Conservation (phyloP, 495 filamentous ascomycete genomes). For the Penicillium odoratum region DNA sequence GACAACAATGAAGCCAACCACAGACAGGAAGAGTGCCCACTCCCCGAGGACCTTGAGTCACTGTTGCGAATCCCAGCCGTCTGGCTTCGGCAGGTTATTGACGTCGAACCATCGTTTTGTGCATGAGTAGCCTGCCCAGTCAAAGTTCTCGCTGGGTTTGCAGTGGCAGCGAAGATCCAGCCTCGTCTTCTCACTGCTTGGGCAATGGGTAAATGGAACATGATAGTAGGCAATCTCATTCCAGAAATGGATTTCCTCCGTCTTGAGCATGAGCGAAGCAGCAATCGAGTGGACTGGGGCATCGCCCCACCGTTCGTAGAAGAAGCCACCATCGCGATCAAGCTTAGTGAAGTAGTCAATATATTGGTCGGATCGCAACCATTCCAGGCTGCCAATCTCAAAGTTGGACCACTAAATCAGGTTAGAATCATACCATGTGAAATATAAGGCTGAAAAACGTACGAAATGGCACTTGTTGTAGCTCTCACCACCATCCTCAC, state of each 20-base stretch:
- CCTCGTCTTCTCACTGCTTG: conserved; percentile 77
- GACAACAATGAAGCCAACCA: conserved; percentile 18
- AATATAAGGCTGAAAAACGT: conserved; percentile 34
- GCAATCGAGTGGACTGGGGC: conserved; percentile 95
- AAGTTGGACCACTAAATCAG: conserved; percentile 81
- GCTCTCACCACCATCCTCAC: conserved; percentile 81
- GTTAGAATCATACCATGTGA: conserved; percentile 3
- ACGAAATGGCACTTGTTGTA: conserved; percentile 99
- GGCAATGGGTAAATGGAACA: conserved; percentile 98
- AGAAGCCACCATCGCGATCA: conserved; percentile 84
- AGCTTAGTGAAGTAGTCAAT: conserved; percentile 77
- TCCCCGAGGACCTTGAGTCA: conserved; percentile 37
- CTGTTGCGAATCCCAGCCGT: conserved; percentile 71
- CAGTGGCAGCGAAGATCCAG: conserved; percentile 86
- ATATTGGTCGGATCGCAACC: conserved; percentile 79
- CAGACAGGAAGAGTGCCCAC: conserved; percentile 18
- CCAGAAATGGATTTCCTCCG: conserved; percentile 96
- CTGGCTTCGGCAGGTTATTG: conserved; percentile 75
- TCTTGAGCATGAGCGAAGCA: conserved; percentile 78
- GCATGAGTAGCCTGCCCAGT: conserved; percentile 97
- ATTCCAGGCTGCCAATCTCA: conserved; percentile 81
- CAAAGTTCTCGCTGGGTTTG: conserved; percentile 95
- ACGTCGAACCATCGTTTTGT: conserved; percentile 82
- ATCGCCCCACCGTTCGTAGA: conserved; percentile 92
- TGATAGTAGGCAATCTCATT: conserved; percentile 99